Conservation (phyloP, 2,329 filamentous ascomycete genomes). For the Nigrograna mackinnonii region DNA sequence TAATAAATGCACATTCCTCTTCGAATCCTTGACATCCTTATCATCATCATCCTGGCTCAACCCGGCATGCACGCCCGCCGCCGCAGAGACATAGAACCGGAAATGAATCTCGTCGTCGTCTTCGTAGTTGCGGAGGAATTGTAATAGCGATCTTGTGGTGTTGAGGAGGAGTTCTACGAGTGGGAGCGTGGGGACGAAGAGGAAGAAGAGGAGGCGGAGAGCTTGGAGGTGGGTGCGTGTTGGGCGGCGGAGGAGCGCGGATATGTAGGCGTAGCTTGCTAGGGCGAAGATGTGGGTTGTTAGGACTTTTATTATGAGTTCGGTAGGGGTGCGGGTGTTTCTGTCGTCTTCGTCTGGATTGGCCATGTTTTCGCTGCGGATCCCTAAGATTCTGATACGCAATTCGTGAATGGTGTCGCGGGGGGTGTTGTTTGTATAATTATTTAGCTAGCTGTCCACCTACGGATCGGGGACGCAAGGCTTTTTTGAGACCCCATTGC, state of each 20-base stretch:
- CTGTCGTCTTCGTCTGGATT: not conserved
- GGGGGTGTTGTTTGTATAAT: too few relatives aligned
- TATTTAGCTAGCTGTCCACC: too few relatives aligned
- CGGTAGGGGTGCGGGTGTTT: constrained; percentile 9
- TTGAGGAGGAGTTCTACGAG: constrained; percentile 9
- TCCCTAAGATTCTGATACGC: too few relatives aligned
- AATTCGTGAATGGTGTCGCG: too few relatives aligned
- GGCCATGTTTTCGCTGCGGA: too few relatives aligned
- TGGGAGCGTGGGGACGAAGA: constrained; percentile 16
- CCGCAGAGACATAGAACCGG: constrained; percentile 12
- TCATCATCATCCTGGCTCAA: constrained; percentile 9
- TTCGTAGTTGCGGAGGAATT: constrained; percentile 15
- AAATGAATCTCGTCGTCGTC: constrained; percentile 15
- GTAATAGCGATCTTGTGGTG: constrained; percentile 6
- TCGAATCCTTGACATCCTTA: constrained; percentile 5
- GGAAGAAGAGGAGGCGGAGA: constrained; percentile 15
- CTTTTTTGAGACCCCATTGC: too few relatives aligned
- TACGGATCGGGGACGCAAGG: too few relatives aligned
- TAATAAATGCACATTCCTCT: constrained; percentile 7
- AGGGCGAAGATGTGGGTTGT: constrained; percentile 17
- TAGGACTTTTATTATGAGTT: constrained; percentile 14
- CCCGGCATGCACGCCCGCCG: constrained; percentile 11
- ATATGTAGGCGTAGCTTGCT: constrained; percentile 10
- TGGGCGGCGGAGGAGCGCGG: constrained; percentile 10
- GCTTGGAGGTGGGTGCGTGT: constrained; percentile 9